These are phyloP conservation scores for Solanum piurae DNA, from an alignment of 257 asterid species.

Conservation along the genomic window DNA sequence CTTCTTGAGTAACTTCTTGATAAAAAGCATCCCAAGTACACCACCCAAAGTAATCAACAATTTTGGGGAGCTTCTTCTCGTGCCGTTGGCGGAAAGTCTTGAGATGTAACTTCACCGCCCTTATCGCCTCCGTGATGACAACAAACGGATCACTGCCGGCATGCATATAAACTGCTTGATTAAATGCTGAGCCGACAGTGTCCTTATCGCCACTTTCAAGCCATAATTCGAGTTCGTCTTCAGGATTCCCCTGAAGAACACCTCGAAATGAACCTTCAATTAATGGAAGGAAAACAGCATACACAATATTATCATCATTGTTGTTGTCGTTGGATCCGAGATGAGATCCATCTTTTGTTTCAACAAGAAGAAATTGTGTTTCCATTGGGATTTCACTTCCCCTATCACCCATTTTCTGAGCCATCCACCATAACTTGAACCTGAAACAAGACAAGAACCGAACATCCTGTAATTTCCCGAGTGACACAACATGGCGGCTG, in stretches of 20 bases:
- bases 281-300: conserved; percentile 59
- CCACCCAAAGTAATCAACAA: conserved; percentile 78
- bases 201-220: conserved; percentile 61
- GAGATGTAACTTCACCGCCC: conserved; percentile 46
- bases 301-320: conserved; percentile 29
- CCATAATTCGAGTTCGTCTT: conserved; percentile 56
- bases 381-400: conserved; percentile 73
- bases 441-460: conserved; percentile 74
- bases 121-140: conserved; percentile 50
- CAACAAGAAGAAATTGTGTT: conserved; percentile 62
- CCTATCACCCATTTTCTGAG: conserved; percentile 72
- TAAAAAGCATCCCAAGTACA: conserved; percentile 93
- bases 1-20: conserved; percentile 76
- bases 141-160: conserved; percentile 59
- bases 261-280: conserved; percentile 68
- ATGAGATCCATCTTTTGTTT: conserved; percentile 45
- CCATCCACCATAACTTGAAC: conserved; percentile 94
- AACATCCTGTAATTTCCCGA: conserved; percentile 34
- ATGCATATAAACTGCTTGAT: conserved; percentile 48
- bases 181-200: conserved; percentile 31
- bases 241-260: conserved; percentile 61
- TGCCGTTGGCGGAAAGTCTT: conserved; percentile 46
- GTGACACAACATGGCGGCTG: conserved; percentile 24
- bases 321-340: conserved; percentile 32
- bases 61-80: conserved; percentile 68